Percentiles rank a stretch among this genome's conserved stretches.
These are phyloP conservation scores for Physcia stellaris DNA, from an alignment of 495 filamentous ascomycete genomes.

Conservation along the genomic window DNA sequence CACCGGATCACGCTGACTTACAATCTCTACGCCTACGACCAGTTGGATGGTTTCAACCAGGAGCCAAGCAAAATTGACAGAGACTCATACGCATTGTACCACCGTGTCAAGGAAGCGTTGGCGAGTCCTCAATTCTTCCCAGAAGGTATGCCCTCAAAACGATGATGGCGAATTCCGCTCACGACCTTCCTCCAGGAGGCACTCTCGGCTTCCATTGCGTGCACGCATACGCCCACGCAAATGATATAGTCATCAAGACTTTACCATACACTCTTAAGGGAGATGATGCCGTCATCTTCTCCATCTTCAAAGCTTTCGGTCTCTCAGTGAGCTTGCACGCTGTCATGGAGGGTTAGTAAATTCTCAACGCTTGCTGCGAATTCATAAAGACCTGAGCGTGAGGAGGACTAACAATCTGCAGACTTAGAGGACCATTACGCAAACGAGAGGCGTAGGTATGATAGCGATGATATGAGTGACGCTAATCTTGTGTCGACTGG, in stretches of 20 bases:
- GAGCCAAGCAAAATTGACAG: too few relatives aligned
- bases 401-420: too few relatives aligned
- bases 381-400: background rate
- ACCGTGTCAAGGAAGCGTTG: background rate
- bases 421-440: too few relatives aligned
- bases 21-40: slow-evolving; percentile 32
- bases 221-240: slow-evolving; percentile 21
- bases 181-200: slow-evolving; percentile 5
- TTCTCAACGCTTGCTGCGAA: background rate
- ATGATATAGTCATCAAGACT: background rate
- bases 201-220: slow-evolving; percentile 22
- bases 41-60: slow-evolving; percentile 3
- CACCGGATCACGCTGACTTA: slow-evolving; percentile 46
- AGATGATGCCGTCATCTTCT: slow-evolving; percentile 8
- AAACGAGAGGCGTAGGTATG: too few relatives aligned
- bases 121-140: background rate
- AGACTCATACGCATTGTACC: too few relatives aligned
- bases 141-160: slow-evolving; percentile 5
- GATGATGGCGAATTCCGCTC: slow-evolving; percentile 8
- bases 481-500: too few relatives aligned
- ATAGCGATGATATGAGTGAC: too few relatives aligned
- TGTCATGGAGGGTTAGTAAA: background rate
- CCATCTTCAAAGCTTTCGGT: background rate
- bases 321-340: background rate
- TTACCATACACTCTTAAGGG: slow-evolving; percentile 16